phyloP scores from a whole-genome alignment of 2,329 filamentous ascomycete species.

The Didymella pomorum region DNA sequence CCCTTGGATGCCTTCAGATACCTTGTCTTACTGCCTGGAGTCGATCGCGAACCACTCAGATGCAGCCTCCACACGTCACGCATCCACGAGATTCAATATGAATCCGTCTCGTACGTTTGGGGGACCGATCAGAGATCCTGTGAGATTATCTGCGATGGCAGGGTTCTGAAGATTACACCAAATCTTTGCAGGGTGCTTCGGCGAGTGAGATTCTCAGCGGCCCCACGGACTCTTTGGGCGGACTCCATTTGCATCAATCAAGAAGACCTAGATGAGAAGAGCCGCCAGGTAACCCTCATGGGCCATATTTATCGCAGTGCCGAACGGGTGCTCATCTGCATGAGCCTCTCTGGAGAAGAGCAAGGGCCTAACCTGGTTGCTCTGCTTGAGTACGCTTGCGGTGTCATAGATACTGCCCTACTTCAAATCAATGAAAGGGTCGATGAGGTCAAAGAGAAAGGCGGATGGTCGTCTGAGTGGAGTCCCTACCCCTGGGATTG shows the following conservation, averaged over 20 bases:
- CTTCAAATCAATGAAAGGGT: neutral
- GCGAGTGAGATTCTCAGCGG: slow-evolving; percentile 2
- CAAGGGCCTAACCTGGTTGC: slow-evolving; percentile 4
- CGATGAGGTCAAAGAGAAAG: neutral
- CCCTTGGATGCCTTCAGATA: slow-evolving; percentile 4
- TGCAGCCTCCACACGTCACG: slow-evolving; percentile 20
- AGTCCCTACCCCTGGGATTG: neutral
- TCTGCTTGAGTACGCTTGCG: slow-evolving; percentile 15
- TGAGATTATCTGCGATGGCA: slow-evolving; percentile 8
- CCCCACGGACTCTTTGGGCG: neutral
- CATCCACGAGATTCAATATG: slow-evolving; percentile 9
- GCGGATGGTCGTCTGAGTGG: neutral
- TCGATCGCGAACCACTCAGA: neutral
- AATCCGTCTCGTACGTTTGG: slow-evolving; percentile 29
- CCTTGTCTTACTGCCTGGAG: slow-evolving; percentile 3
- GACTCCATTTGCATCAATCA: slow-evolving; percentile 3
- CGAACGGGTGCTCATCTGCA: neutral
- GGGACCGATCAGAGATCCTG: slow-evolving; percentile 16
- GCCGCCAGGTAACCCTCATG: neutral
- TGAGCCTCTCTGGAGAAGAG: neutral
- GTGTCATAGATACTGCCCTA: slow-evolving; percentile 4
- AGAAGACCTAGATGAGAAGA: neutral
- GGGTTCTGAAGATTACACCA: slow-evolving; percentile 9
- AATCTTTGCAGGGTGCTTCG: slow-evolving; percentile 21
- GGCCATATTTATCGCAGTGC: neutral